These are phyloP conservation scores for Clathrospora elynae DNA, from an alignment of 2,329 filamentous ascomycete species.

Conservation along the genomic window DNA sequence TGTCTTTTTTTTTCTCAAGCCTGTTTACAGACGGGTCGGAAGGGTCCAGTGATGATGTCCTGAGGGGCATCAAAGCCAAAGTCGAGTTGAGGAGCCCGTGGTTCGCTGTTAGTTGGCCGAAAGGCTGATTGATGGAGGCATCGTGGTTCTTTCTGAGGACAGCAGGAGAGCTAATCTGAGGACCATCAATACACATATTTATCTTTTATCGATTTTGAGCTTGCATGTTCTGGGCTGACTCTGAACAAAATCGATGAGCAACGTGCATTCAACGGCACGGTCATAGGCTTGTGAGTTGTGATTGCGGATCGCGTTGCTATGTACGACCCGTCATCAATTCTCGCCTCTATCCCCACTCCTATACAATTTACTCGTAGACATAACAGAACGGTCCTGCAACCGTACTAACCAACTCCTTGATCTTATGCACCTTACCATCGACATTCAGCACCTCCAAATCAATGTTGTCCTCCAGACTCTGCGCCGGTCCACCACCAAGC, in stretches of 20 bases:
- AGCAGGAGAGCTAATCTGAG: conserved; percentile 47
- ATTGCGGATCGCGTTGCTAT: too few relatives aligned
- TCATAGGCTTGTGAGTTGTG: too few relatives aligned
- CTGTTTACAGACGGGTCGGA: conserved; percentile 18
- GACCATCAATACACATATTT: conserved; percentile 21
- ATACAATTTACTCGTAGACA: conserved; percentile 44
- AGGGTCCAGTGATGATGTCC: conserved; percentile 45
- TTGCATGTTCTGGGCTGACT: not conserved
- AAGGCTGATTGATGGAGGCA: conserved; percentile 17
- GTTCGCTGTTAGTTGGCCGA: conserved; percentile 17
- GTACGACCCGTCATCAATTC: too few relatives aligned
- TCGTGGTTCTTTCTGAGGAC: conserved; percentile 40
- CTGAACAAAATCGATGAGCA: not conserved
- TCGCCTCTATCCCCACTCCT: too few relatives aligned
- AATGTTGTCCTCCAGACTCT: conserved; percentile 41
- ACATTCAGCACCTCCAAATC: conserved; percentile 48
- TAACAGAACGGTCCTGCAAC: conserved; percentile 57
- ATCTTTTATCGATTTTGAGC: not conserved
- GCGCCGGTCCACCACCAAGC: conserved; percentile 33
- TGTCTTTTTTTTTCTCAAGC: conserved; percentile 15
- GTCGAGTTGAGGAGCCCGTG: conserved; percentile 38
- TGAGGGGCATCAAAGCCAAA: conserved; percentile 44
- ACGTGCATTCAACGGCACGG: too few relatives aligned
- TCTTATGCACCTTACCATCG: conserved; percentile 44
- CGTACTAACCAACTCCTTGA: conserved; percentile 54